phyloP scores from a whole-genome alignment of 768 basidiomycete genomes.

The Agrocybe pediades region DNA sequence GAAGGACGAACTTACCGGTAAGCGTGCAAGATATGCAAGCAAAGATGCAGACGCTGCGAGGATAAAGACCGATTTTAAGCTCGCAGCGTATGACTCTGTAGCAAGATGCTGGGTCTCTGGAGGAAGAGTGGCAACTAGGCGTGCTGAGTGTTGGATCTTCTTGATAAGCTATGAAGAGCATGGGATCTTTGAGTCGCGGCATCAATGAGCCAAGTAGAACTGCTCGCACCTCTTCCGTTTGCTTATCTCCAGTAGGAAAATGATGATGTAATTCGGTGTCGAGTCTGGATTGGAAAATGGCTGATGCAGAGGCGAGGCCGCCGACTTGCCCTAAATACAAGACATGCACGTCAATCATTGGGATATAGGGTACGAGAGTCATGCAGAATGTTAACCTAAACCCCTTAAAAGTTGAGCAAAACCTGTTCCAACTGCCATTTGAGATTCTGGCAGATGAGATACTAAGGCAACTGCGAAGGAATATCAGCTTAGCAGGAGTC shows the following conservation, averaged over 20 bases:
- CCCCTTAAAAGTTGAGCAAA: conserved; percentile 71
- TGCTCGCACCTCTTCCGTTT: conserved; percentile 57
- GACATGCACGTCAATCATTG: background rate
- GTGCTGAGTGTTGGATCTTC: conserved; percentile 63
- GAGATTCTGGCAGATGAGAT: conserved; percentile 60
- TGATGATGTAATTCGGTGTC: conserved; percentile 54
- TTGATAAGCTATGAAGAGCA: conserved; percentile 49
- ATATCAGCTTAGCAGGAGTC: conserved; percentile 24
- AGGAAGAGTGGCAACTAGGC: conserved; percentile 54
- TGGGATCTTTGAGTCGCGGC: background rate
- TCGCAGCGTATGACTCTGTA: conserved; percentile 60
- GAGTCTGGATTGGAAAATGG: conserved; percentile 65
- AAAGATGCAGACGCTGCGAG: conserved; percentile 59
- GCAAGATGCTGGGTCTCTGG: conserved; percentile 52
- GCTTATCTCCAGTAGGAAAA: conserved; percentile 50
- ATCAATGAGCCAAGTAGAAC: background rate
- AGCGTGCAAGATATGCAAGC: conserved; percentile 59
- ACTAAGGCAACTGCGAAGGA: conserved; percentile 60
- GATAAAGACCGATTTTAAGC: conserved; percentile 63
- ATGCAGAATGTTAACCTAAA: conserved; percentile 53
- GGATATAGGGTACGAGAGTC: too few species aligned
- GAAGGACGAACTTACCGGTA: conserved; percentile 47
- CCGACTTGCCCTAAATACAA: conserved; percentile 58
- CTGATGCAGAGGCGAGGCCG: conserved; percentile 70
- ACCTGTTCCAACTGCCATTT: conserved; percentile 68